Base-by-base conservation (phyloP, 768 basidiomycete genomes). In the Leccinum rimulosum region DNA sequence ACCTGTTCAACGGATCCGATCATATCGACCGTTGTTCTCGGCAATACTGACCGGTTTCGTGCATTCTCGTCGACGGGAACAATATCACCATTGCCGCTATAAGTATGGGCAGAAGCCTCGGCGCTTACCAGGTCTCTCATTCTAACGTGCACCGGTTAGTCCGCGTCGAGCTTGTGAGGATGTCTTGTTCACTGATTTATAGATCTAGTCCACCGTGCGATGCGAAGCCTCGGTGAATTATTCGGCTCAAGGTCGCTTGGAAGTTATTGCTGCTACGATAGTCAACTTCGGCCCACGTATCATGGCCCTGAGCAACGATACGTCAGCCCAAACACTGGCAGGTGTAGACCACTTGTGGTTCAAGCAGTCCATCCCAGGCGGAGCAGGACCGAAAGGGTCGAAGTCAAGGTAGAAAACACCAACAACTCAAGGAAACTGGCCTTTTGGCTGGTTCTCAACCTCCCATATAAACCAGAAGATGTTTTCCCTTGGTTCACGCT, bases 281-380 rank as follows among this genome's bases (percentile, higher is more conserved):
- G 15, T 15, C 69, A 72, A 36, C 62, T 63, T 54, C 67, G 60
- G 12, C 60, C 47, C 17, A 52, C 36, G 4, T 19, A 11, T 8
- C 68, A 70, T 7, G 68, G 61, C 3, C 2, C 11, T 25, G 54
- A 52, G 22, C 58, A 67, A 31, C 60, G 68, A 56, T 70, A 70
- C 17, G 58, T 70, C 56, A 72, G 68, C 25, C 55, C 66, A 9
- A 50, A 57, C 22, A 63, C 59, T 5, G 70, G 68, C 22, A 70
- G 27, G 50, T 70, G 70, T 48, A 72, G 22, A 49, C 56, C 22
- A 12, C 68, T 72, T 22, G 0, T 27, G 11, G 60, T 72, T n/a
- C 69, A 72, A 45, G 69, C 64, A 22, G 60, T 70, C 27, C 58
- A 60, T n/a, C 66, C 69, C 8, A 50, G 31, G 1, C 2, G 0